These are phyloP conservation scores for Domatiomyces catenatus DNA, from an alignment of 2,329 filamentous ascomycete species.

Conservation along the genomic window DNA sequence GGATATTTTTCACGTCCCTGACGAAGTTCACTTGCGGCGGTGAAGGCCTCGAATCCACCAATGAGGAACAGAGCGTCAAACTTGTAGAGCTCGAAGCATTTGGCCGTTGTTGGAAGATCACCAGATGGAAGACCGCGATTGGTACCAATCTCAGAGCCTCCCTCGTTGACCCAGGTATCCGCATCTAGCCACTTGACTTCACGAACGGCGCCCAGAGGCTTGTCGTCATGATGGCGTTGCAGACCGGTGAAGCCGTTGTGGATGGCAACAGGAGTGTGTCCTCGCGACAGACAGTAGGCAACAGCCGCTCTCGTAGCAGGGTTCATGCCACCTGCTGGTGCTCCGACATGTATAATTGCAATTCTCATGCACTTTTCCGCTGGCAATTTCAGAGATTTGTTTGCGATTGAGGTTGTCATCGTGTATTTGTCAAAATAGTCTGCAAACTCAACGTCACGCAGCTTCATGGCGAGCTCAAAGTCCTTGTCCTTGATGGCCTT, in stretches of 20 bases:
- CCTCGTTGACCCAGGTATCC: constrained; percentile 87
- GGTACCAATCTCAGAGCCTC: constrained; percentile 93
- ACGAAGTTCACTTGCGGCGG: constrained; percentile 73
- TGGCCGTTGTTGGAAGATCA: constrained; percentile 68
- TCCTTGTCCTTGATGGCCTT: constrained; percentile 69
- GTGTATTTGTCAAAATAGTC: constrained; percentile 85
- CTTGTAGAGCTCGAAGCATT: constrained; percentile 68
- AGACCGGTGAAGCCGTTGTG: constrained; percentile 96
- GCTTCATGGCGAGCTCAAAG: constrained; percentile 71
- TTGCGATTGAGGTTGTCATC: constrained; percentile 72
- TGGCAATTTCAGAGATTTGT: constrained; percentile 53
- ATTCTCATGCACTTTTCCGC: constrained; percentile 74
- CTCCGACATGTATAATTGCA: constrained; percentile 91
- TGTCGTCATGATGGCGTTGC: constrained; percentile 73
- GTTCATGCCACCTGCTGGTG: constrained; percentile 95
- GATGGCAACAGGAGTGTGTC: constrained; percentile 84
- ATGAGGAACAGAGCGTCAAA: constrained; percentile 87
- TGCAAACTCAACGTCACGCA: constrained; percentile 83
- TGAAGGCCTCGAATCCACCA: constrained; percentile 94
- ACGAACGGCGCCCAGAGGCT: constrained; percentile 67
- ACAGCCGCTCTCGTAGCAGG: constrained; percentile 86
- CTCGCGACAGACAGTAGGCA: constrained; percentile 77
- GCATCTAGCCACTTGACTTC: constrained; percentile 86
- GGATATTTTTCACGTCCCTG: constrained; percentile 64
- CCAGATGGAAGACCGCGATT: constrained; percentile 86